Evolutionary conservation across 306 rosid genomes (phyloP).

Genomic region (Quillaja saponaria): DNA sequence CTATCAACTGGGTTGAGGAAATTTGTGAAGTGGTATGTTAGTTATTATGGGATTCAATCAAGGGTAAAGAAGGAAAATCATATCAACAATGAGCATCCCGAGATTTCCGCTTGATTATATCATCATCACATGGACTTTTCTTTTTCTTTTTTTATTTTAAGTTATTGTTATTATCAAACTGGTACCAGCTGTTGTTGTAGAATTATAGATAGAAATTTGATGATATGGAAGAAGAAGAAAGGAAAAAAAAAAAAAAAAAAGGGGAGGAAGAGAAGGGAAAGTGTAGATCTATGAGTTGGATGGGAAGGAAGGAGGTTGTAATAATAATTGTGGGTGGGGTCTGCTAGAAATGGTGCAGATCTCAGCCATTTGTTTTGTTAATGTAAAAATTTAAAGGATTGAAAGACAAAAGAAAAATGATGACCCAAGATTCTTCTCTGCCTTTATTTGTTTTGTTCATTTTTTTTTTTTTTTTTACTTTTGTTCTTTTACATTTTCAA

Average conservation of each 20-base stretch:
- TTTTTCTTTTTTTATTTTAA: constrained; percentile 14
- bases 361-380: constrained; percentile 33
- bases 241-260: constrained; percentile 29
- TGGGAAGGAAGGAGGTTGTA: constrained; percentile 37
- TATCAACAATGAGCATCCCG: constrained; percentile 32
- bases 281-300: constrained; percentile 41
- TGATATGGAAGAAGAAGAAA: constrained; percentile 37
- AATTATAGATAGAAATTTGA: constrained; percentile 39
- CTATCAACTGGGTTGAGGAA: constrained; percentile 71
- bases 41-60: constrained; percentile 72
- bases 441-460: no score
- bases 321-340: constrained; percentile 64
- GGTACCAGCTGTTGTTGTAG: constrained; percentile 45
- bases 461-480: no score
- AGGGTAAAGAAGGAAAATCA: constrained; percentile 60
- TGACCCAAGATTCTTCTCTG: no score
- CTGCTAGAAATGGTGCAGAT: constrained; percentile 57
- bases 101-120: constrained; percentile 60
- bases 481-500: no score
- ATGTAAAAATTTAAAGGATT: no score
- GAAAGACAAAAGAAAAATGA: no score
- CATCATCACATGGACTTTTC: constrained; percentile 29
- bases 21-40: constrained; percentile 84
- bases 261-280: constrained; percentile 3
- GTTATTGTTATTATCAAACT: constrained; percentile 18